A percentile compares a stretch with the other conserved stretches of the same genome.
phyloP scores from a whole-genome alignment of 139 green algal genomes.

The Parachlorella kessleri region DNA sequence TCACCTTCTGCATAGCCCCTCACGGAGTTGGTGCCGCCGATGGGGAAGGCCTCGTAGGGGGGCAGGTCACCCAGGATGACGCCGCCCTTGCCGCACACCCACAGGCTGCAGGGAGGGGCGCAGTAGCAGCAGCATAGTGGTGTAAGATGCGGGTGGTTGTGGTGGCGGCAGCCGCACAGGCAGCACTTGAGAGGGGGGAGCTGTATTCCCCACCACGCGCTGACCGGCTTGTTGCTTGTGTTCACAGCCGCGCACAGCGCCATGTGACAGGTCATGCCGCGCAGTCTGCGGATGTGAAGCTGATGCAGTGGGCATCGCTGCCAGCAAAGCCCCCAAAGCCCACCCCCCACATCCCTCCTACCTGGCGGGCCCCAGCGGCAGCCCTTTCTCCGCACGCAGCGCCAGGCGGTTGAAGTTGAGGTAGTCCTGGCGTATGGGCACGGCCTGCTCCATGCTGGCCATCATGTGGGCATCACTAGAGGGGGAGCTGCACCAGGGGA shows the following conservation, averaged over 20 bases:
- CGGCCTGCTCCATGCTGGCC: constrained; percentile 70
- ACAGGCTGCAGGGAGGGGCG: constrained; percentile 27
- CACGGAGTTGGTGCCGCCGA: constrained; percentile 93
- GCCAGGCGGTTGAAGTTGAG: constrained; percentile 82
- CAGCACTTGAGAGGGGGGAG: no score
- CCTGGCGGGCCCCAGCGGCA: constrained; percentile 54
- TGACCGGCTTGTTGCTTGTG: no score
- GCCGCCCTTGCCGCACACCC: constrained; percentile 61
- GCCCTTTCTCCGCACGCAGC: constrained; percentile 60
- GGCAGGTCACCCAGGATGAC: constrained; percentile 89
- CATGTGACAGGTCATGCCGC: no score
- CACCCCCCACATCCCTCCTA: background rate
- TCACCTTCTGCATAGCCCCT: constrained; percentile 86
- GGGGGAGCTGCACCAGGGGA: constrained; percentile 19
- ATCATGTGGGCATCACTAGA: constrained; percentile 56
- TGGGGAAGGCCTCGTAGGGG: constrained; percentile 96
- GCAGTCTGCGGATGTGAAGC: no score
- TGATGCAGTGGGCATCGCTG: background rate
- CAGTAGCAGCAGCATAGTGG: background rate
- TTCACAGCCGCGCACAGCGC: no score
- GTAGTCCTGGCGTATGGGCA: constrained; percentile 77
- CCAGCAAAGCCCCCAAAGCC: background rate
- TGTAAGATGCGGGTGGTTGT: no score
- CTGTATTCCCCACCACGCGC: no score
- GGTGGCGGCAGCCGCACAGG: no score